Conservation (phyloP, 768 basidiomycete species). For the Serendipita sp. region DNA sequence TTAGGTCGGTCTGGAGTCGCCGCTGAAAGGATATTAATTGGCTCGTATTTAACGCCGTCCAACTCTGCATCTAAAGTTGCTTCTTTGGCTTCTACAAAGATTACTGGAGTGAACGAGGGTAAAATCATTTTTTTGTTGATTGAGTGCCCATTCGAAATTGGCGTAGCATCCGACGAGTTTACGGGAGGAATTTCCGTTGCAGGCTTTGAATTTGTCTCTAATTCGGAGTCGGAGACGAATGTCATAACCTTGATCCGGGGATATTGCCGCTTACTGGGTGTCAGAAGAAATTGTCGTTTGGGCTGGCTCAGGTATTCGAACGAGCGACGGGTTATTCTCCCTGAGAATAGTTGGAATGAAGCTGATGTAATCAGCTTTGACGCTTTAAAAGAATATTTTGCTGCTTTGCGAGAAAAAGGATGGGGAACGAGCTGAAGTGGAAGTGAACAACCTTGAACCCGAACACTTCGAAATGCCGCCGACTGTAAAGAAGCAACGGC, state of each 20-base stretch:
- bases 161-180: background rate
- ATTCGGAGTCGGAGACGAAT: background rate
- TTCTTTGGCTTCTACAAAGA: slow-evolving; percentile 10
- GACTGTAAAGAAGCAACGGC: background rate
- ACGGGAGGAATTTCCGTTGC: background rate
- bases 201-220: background rate
- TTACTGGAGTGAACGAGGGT: background rate
- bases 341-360: too few species aligned
- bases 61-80: slow-evolving; percentile 6
- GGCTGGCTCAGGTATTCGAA: too few species aligned
- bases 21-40: slow-evolving; percentile 43
- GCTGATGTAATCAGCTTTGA: too few species aligned
- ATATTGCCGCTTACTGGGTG: background rate
- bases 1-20: background rate
- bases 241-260: background rate
- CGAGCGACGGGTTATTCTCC: too few species aligned
- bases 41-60: slow-evolving; percentile 40
- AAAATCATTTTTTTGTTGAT: background rate
- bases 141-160: background rate
- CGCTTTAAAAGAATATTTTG: too few species aligned
- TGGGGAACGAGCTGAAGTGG: background rate
- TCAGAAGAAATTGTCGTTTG: too few species aligned
- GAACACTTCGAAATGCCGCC: background rate
- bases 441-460: background rate
- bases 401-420: too few species aligned